Conservation (phyloP, 23 red algal species). For the Gracilaria caudata region DNA sequence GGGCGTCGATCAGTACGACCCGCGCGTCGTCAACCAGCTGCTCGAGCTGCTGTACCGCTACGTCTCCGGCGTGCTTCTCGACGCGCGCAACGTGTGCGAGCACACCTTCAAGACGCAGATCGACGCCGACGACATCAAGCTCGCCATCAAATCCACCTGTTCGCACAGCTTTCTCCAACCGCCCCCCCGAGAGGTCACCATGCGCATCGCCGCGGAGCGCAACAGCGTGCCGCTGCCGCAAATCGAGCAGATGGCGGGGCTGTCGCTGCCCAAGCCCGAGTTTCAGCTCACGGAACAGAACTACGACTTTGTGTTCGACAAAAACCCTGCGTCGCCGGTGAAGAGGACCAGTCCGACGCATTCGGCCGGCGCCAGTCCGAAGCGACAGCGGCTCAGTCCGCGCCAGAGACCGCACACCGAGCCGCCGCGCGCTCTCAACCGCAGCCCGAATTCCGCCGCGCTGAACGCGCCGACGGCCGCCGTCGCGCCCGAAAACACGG, state of each 20-base stretch:
- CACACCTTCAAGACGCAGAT: slow-evolving; percentile 72
- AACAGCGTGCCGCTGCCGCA: slow-evolving; percentile 66
- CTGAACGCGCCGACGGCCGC: background rate
- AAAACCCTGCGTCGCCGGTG: background rate
- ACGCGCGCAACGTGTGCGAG: slow-evolving; percentile 67
- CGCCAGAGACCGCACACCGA: slow-evolving; percentile 16
- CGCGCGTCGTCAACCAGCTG: slow-evolving; percentile 79
- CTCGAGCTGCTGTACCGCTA: slow-evolving; percentile 94
- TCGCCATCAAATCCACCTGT: slow-evolving; percentile 71
- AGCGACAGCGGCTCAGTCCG: slow-evolving; percentile 13
- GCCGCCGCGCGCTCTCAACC: background rate
- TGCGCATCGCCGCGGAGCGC: slow-evolving; percentile 59
- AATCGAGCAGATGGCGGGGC: slow-evolving; percentile 58
- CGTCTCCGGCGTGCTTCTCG: slow-evolving; percentile 69
- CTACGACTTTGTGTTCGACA: slow-evolving; percentile 20
- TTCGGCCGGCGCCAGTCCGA: background rate
- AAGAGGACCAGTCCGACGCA: slow-evolving; percentile 13
- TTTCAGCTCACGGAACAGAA: slow-evolving; percentile 65
- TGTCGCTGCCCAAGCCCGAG: slow-evolving; percentile 51
- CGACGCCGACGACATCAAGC: slow-evolving; percentile 79
- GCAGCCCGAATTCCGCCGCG: background rate
- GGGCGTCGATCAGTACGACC: slow-evolving; percentile 85
- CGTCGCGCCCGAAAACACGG: background rate
- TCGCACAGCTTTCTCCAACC: slow-evolving; percentile 80
- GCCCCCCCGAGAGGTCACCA: slow-evolving; percentile 74